Evolutionary conservation across 1,284 basidiomycete species (phyloP).

Genomic region (Apiotrichum porosum): DNA sequence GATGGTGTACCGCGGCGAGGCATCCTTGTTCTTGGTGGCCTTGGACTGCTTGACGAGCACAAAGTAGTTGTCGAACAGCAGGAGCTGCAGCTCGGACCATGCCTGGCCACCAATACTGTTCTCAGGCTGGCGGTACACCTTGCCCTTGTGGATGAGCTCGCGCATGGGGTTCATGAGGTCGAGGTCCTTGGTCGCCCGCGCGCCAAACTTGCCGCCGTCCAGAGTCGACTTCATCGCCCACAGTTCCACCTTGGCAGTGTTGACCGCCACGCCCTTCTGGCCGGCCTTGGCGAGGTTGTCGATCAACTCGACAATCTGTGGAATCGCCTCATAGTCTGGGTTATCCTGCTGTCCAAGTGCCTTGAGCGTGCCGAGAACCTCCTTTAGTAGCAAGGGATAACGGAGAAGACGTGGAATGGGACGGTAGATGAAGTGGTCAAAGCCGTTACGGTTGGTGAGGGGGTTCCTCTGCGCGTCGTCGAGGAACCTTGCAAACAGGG

Average conservation of each 20-base stretch:
- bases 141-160: slow-evolving; percentile 74
- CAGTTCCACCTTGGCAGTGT: slow-evolving; percentile 78
- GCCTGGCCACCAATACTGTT: slow-evolving; percentile 66
- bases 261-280: slow-evolving; percentile 72
- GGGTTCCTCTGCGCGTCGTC: slow-evolving; percentile 51
- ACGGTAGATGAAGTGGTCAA: slow-evolving; percentile 82
- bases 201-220: slow-evolving; percentile 64
- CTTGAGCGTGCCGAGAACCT: slow-evolving; percentile 58
- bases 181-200: slow-evolving; percentile 74
- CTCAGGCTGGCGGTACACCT: slow-evolving; percentile 75
- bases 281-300: slow-evolving; percentile 76
- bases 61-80: slow-evolving; percentile 89
- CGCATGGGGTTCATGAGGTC: slow-evolving; percentile 77
- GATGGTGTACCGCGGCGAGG: slow-evolving; percentile 46
- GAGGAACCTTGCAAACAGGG: slow-evolving; percentile 72
- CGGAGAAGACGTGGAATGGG: slow-evolving; percentile 83
- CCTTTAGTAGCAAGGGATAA: slow-evolving; percentile 78
- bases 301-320: slow-evolving; percentile 77
- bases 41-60: slow-evolving; percentile 80
- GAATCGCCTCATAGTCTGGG: slow-evolving; percentile 71
- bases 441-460: slow-evolving; percentile 61
- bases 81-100: slow-evolving; percentile 78
- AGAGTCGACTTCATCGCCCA: slow-evolving; percentile 69
- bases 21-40: slow-evolving; percentile 65
- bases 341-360: slow-evolving; percentile 62